A percentile compares a stretch with the other conserved stretches of the same genome.
Evolutionary conservation across 345 rosid genomes (phyloP).

Genomic region (Hibiscus mutabilis): DNA sequence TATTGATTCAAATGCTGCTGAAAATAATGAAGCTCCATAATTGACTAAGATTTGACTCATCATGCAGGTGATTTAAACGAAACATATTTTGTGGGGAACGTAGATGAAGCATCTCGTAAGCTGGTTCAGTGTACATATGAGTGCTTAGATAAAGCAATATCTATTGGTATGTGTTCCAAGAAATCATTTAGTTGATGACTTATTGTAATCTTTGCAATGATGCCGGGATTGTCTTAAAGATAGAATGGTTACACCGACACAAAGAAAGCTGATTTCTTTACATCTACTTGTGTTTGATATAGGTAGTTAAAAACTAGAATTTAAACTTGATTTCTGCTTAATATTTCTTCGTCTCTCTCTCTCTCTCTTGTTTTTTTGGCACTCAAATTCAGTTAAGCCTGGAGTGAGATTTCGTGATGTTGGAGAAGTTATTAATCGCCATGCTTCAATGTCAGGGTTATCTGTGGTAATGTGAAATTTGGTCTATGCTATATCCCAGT

Average conservation of each 20-base stretch:
- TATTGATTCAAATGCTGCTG: neutral
- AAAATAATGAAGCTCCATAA: neutral
- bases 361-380: neutral
- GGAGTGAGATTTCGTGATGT: slow-evolving; percentile 91
- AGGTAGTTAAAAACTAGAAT: neutral
- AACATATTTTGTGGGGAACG: slow-evolving; percentile 93
- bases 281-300: neutral
- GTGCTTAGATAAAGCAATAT: slow-evolving; percentile 89
- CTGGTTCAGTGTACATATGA: slow-evolving; percentile 83
- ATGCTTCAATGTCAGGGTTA: slow-evolving; percentile 82
- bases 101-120: slow-evolving; percentile 79
- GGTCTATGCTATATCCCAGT: neutral
- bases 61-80: slow-evolving; percentile 88
- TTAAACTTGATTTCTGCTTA: slow-evolving; percentile 7
- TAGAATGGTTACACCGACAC: neutral
- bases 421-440: slow-evolving; percentile 88
- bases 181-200: neutral
- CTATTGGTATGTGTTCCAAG: slow-evolving; percentile 46
- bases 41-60: slow-evolving; percentile 3
- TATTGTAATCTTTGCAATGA: neutral
- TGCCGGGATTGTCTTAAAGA: neutral
- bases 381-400: slow-evolving; percentile 80
- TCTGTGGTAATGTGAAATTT: slow-evolving; percentile 68
- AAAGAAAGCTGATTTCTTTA: neutral
- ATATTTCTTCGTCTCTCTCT: neutral